Evolutionary conservation across 305 asterid genomes (phyloP), one percentile per base, ranked within the genome.

Genomic region (Fraxinus floribunda): DNA sequence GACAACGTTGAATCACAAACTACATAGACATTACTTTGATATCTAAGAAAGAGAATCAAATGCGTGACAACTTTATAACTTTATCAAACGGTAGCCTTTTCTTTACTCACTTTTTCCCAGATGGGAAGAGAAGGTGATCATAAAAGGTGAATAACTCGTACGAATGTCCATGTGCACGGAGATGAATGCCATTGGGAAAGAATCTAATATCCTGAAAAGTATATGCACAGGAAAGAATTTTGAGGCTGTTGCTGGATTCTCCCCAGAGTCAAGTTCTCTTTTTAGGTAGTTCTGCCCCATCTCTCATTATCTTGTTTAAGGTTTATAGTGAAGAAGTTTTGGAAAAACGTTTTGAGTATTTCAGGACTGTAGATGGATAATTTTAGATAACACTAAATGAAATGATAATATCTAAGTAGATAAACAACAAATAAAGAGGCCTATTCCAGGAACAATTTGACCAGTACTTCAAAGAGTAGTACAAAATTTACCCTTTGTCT

Each of bases 401-500:
- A 76, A 24, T 76, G 36, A 24, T 49, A 44, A 76, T 41, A 41
- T 1, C 26, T 38, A 66, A 76, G 77, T 22, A 41, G 55, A 49
- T 20, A 64, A 60, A 72, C 41, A 20, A 68, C 32, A 85, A 85
- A 73, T 76, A 81, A 35, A 78, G 83, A 81, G 72, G 71, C 72
- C 15, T 49, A 74, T n/a, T 85, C 81, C 68, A 62, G 30, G 44
- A 24, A 38, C 13, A 83, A 79, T 82, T 38, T 1, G 75, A 55
- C 38, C 64, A 68, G 49, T 32, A 44, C 72, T 62, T 80, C 41
- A 77, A 71, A 52, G 35, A 20, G 66, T 13, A 78, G 78, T 84
- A 75, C 44, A 75, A 35, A 78, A 74, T 82, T 89, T 92, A 97
- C 99, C 97, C 90, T 81, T 80, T 64, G 30, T 85, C 87, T 55